Evolutionary conservation across 208 protist genomes (phyloP).

Genomic region (Leishmania mexicana): DNA sequence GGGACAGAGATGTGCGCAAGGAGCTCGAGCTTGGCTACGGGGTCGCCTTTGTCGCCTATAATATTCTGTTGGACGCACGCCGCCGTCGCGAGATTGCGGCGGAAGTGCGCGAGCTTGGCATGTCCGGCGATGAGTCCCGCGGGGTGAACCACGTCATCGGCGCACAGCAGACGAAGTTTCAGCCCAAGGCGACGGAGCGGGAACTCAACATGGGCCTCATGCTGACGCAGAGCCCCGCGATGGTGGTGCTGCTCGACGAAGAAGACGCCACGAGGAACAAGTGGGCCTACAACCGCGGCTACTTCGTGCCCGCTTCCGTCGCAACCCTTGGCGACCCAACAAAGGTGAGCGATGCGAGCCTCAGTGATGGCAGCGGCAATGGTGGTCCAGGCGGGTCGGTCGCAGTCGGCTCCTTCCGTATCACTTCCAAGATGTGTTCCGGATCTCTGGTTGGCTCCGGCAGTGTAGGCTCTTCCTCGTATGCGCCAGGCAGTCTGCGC

Average conservation of each 20-base stretch:
- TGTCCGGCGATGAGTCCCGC: conserved; percentile 25
- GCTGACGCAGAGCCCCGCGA: conserved; percentile 86
- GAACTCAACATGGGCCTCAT: conserved; percentile 89
- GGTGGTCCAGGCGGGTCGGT: conserved; percentile 11
- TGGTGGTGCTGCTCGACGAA: conserved; percentile 81
- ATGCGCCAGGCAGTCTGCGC: conserved; percentile 30
- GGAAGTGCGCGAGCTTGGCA: conserved; percentile 57
- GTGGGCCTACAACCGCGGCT: conserved; percentile 71
- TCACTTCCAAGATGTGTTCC: conserved; percentile 29
- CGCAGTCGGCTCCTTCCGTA: conserved; percentile 53
- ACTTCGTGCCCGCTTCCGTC: conserved; percentile 74
- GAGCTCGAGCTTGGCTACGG: conserved; percentile 71
- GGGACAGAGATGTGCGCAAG: conserved; percentile 69
- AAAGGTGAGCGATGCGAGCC: conserved; percentile 27
- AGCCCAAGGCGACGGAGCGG: conserved; percentile 73
- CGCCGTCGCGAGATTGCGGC: conserved; percentile 66
- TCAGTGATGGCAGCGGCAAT: conserved; percentile 16
- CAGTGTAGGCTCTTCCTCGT: conserved; percentile 27
- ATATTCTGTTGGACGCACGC: conserved; percentile 80
- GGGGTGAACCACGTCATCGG: conserved; percentile 23
- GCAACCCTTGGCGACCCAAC: conserved; percentile 24
- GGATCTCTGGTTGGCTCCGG: conserved; percentile 26
- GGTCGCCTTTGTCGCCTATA: conserved; percentile 78
- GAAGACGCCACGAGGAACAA: conserved; percentile 79
- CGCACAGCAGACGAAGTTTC: conserved; percentile 28